Evolutionary conservation across 495 filamentous ascomycete genomes (phyloP).

Genomic region (Lasiosphaeriaceae sp.): DNA sequence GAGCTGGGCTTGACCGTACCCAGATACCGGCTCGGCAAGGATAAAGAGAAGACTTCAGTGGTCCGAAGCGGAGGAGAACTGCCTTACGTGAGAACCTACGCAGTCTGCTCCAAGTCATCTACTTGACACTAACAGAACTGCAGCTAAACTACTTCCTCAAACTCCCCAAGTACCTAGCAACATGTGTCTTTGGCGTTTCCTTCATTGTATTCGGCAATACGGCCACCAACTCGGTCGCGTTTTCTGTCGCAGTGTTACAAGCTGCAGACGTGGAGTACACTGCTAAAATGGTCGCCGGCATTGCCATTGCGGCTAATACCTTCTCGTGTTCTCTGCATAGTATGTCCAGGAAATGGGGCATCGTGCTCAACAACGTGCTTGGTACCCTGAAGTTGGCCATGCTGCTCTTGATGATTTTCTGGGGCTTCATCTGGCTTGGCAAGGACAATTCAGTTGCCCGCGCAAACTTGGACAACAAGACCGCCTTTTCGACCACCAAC

Average conservation of each 20-base stretch:
- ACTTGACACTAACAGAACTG: not conserved
- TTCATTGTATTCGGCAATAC: slow-evolving; percentile 22
- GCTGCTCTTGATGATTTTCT: slow-evolving; percentile 35
- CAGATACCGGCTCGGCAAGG: slow-evolving; percentile 10
- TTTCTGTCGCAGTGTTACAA: slow-evolving; percentile 6
- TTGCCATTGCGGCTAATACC: slow-evolving; percentile 16
- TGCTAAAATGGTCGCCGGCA: slow-evolving; percentile 8
- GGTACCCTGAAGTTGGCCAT: slow-evolving; percentile 14
- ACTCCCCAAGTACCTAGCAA: slow-evolving; percentile 14
- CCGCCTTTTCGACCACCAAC: slow-evolving; percentile 6
- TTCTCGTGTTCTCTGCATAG: slow-evolving; percentile 53
- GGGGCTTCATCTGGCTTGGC: slow-evolving; percentile 10
- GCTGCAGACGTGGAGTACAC: not conserved
- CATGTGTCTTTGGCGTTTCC: slow-evolving; percentile 18
- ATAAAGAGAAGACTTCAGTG: slow-evolving; percentile 11
- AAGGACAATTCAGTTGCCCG: slow-evolving; percentile 2
- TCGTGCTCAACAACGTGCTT: slow-evolving; percentile 19
- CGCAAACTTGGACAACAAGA: slow-evolving; percentile 9
- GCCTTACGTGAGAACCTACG: slow-evolving; percentile 6
- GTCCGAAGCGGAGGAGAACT: slow-evolving; percentile 20
- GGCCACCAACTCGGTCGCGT: slow-evolving; percentile 16
- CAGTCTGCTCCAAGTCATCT: not conserved
- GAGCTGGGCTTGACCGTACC: slow-evolving; percentile 18
- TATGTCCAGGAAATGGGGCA: slow-evolving; percentile 22
- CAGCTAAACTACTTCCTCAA: slow-evolving; percentile 21